Conservation (phyloP, 2,329 filamentous ascomycete genomes). For the Parastagonospora avenae region DNA sequence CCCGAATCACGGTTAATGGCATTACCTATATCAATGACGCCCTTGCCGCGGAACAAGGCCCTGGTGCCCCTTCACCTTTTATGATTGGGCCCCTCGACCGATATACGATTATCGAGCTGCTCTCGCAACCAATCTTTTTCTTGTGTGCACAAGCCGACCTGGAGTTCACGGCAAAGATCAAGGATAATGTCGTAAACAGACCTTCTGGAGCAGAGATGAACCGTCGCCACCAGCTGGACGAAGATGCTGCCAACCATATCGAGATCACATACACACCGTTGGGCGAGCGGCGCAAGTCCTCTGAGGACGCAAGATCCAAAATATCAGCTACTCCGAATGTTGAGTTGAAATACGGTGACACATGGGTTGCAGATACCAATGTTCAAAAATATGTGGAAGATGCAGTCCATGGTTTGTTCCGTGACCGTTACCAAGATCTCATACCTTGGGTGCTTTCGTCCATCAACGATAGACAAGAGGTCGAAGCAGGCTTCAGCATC, state of each 20-base stretch:
- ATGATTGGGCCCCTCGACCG: conserved; percentile 23
- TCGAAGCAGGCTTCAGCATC: conserved; percentile 8
- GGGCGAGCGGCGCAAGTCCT: too few species aligned
- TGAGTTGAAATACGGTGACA: conserved; percentile 1
- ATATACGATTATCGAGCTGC: conserved; percentile 27
- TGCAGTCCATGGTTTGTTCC: neutral
- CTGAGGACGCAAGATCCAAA: neutral
- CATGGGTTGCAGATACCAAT: neutral
- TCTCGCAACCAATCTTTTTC: conserved; percentile 26
- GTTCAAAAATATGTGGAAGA: neutral
- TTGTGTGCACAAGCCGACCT: conserved; percentile 17
- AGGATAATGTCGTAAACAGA: neutral
- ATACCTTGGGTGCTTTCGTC: conserved; percentile 11
- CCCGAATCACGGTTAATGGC: conserved; percentile 21
- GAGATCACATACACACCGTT: neutral
- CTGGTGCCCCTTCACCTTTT: neutral
- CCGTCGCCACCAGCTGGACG: too few species aligned
- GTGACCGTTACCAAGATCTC: neutral
- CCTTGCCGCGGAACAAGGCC: neutral
- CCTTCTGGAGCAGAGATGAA: neutral
- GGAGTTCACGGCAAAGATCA: neutral
- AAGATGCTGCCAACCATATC: neutral
- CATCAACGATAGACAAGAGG: conserved; percentile 9
- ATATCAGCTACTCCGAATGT: neutral
- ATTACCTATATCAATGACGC: conserved; percentile 15